phyloP scores from a whole-genome alignment of 495 filamentous ascomycete species.

The Aspergillus sclerotioniger region DNA sequence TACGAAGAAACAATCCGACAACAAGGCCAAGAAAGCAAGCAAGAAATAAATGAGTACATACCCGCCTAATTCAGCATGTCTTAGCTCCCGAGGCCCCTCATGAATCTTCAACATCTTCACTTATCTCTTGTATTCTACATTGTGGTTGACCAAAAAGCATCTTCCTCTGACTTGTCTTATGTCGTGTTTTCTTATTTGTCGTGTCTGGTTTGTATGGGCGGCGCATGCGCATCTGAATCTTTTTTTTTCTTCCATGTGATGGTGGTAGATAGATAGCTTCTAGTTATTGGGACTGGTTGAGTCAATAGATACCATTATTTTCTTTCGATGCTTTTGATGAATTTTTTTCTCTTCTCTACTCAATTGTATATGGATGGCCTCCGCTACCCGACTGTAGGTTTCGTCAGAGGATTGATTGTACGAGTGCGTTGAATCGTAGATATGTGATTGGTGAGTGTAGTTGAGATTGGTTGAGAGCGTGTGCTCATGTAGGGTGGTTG shows the following conservation, averaged over 20 bases:
- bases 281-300: not conserved
- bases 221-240: conserved; percentile 30
- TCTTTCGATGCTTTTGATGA: not conserved
- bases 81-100: too few species aligned
- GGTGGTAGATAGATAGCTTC: conserved; percentile 2
- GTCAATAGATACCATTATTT: conserved; percentile 16
- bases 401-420: too few species aligned
- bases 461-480: too few species aligned
- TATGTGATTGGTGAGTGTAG: too few species aligned
- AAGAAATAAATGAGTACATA: conserved; percentile 26
- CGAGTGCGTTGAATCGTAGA: too few species aligned
- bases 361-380: not conserved
- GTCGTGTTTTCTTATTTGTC: not conserved
- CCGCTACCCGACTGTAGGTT: too few species aligned
- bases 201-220: conserved; percentile 20
- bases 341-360: not conserved
- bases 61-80: conserved; percentile 21
- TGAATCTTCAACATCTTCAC: conserved; percentile 17
- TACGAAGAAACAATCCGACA: conserved; percentile 13
- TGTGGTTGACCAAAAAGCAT: conserved; percentile 34
- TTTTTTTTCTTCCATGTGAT: conserved; percentile 17
- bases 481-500: too few species aligned
- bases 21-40: conserved; percentile 34
- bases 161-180: conserved; percentile 18
- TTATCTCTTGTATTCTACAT: conserved; percentile 12